Base-by-base conservation (phyloP, 306 rosid genomes). In the Sechiopsis laciniata region DNA sequence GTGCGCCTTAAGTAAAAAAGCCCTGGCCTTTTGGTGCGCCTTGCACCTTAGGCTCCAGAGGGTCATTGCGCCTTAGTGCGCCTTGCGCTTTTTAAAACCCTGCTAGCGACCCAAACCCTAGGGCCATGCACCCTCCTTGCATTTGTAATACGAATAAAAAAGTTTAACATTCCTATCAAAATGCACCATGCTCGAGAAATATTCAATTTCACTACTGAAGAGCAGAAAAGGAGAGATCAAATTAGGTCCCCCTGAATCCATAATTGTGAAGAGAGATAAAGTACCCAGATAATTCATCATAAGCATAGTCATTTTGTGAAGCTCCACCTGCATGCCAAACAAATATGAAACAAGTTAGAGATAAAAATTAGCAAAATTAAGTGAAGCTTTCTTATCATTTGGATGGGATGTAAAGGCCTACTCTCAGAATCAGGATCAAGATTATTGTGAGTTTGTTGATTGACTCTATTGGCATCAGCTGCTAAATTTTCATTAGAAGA, bases 201-300 rank as follows among this genome's bases (percentile, higher is more conserved):
- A 4, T 16, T 40, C 5, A 42, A 42, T 65, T 35, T 37, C 14
- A 45, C 35, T 1, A 7, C 26, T 42, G 21, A 64, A 64, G 15
- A 64, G 72, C 72, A 66, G 32, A 19, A 66, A 45, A 1, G n/a
- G 54, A 45, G 72, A 66, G 72, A 17, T 42, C 10, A 7, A 66
- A 19, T 20, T 45, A 45, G n/a, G 55, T 4, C 37, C 55, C 29
- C 15, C 52, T n/a, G 72, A 66, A 66, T 45, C 72, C 72, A 67
- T 6, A 46, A 42, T n/a, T 20, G 26, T 21, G 37, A 42, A 65
- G 55, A 46, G 56, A 46, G 54, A 75, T 50, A 77, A 17, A 61
- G 48, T 88, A 88, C 94, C 94, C 94, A 29, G 90, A 82, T 74
- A 87, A 78, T 55, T 86, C 90, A 4, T 88, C 94, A 76, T 83